A percentile compares a stretch with the other conserved stretches of the same genome.
Evolutionary conservation across 495 filamentous ascomycete species (phyloP).

Genomic region (Clavariopsis aquatica): DNA sequence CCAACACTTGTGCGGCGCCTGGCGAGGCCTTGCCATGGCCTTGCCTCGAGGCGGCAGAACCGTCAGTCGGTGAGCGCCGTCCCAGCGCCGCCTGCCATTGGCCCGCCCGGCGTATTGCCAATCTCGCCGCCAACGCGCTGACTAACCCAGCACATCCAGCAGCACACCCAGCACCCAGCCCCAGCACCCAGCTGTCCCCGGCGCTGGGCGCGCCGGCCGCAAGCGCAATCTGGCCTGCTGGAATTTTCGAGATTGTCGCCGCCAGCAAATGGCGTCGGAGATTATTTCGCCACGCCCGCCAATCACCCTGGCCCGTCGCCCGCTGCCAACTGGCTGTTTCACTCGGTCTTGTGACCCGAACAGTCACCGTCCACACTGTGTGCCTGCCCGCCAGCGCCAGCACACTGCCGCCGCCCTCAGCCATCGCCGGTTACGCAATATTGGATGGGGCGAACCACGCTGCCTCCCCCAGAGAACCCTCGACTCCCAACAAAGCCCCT

Average conservation of each 20-base stretch:
- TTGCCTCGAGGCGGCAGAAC: too few relatives aligned
- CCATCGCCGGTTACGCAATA: constrained; percentile 35
- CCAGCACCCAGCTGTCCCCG: too few relatives aligned
- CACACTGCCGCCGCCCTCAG: constrained; percentile 2
- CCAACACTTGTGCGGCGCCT: constrained; percentile 25
- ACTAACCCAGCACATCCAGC: constrained; percentile 13
- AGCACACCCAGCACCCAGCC: too few relatives aligned
- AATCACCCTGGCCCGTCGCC: constrained; percentile 18
- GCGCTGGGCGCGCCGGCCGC: too few relatives aligned
- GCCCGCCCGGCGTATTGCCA: constrained; percentile 27
- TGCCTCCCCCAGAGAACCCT: constrained; percentile 19
- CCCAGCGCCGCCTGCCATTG: constrained; percentile 1
- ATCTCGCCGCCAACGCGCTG: constrained; percentile 7
- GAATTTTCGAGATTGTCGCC: constrained; percentile 31
- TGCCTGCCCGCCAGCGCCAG: not conserved
- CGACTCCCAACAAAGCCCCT: not conserved
- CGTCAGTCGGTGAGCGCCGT: not conserved
- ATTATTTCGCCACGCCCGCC: constrained; percentile 27
- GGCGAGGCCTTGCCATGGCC: constrained; percentile 24
- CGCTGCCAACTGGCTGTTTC: constrained; percentile 24
- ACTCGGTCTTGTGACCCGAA: constrained; percentile 21
- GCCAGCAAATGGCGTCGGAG: constrained; percentile 34
- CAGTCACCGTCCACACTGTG: not conserved
- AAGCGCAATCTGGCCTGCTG: too few relatives aligned
- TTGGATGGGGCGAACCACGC: constrained; percentile 12